Conservation (phyloP, 2,329 filamentous ascomycete species). For the Apiospora rasikravindrae region DNA sequence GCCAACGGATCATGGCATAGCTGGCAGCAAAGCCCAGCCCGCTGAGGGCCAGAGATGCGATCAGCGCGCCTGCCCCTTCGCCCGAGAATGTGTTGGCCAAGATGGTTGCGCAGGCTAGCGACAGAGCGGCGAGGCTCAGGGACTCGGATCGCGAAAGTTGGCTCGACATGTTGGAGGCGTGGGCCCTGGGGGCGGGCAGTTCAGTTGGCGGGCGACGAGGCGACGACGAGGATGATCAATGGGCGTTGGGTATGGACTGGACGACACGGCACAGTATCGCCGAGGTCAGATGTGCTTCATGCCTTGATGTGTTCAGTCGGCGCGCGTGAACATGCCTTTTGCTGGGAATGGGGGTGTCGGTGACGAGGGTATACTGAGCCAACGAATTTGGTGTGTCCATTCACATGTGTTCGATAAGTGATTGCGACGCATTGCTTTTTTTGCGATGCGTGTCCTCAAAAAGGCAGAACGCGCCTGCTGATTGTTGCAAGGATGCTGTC, state of each 20-base stretch:
- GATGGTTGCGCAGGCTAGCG: constrained; percentile 72
- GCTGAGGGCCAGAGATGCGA: constrained; percentile 87
- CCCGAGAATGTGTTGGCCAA: constrained; percentile 81
- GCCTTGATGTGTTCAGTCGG: neutral
- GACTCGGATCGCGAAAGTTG: constrained; percentile 59
- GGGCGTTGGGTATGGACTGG: neutral
- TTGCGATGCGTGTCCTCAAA: constrained; percentile 5
- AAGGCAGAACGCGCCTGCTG: constrained; percentile 6
- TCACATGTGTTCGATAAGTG: neutral
- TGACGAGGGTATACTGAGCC: neutral
- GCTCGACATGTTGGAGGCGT: constrained; percentile 33
- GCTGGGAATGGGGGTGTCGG: neutral
- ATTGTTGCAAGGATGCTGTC: neutral
- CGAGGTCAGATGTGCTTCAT: constrained; percentile 8
- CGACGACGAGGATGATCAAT: neutral
- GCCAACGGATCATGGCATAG: constrained; percentile 90
- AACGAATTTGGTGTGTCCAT: neutral
- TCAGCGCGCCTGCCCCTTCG: constrained; percentile 81
- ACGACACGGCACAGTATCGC: neutral
- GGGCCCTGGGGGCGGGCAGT: neutral
- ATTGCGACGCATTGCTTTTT: neutral
- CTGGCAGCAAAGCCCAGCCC: constrained; percentile 80
- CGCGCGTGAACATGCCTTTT: neutral
- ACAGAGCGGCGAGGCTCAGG: constrained; percentile 64
- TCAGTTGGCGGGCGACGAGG: neutral